A percentile compares a stretch with the other conserved stretches of the same genome.
These are phyloP conservation scores for Warburgia ugandensis DNA, from an alignment of 164 flowering plant species.

Conservation along the genomic window DNA sequence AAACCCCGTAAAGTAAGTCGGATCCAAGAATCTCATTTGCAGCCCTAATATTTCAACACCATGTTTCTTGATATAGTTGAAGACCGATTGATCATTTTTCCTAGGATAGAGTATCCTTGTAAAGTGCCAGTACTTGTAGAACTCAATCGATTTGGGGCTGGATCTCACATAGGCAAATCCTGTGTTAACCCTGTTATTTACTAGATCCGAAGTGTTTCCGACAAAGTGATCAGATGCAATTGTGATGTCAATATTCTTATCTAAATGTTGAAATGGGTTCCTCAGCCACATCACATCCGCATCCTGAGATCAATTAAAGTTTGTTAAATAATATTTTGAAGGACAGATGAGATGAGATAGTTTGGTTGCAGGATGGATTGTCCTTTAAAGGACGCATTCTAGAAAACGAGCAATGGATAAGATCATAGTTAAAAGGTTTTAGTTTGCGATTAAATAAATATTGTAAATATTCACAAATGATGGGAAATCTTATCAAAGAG, in stretches of 20 bases:
- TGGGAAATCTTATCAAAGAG: no score
- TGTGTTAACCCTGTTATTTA: constrained; percentile 21
- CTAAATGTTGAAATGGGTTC: constrained; percentile 20
- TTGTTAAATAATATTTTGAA: background rate
- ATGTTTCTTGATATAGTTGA: constrained; percentile 14
- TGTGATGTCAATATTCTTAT: constrained; percentile 2
- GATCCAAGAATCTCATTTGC: constrained; percentile 10
- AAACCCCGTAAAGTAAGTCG: no score
- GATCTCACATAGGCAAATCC: constrained; percentile 26
- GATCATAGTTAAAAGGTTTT: no score
- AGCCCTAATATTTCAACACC: background rate
- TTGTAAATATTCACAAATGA: no score
- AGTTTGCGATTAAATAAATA: no score
- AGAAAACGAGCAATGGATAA: no score
- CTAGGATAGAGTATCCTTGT: constrained; percentile 16
- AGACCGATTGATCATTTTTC: constrained; percentile 11
- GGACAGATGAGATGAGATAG: background rate
- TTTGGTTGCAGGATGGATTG: background rate
- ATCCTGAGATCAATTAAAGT: constrained; percentile 22
- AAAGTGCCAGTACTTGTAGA: constrained; percentile 25
- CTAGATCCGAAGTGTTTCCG: constrained; percentile 4
- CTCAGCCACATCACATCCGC: constrained; percentile 43
- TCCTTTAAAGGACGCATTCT: no score
- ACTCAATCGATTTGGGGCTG: constrained; percentile 8
- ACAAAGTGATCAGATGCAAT: constrained; percentile 19